These are phyloP conservation scores for Syncephalis fuscata DNA, from an alignment of 371 early-diverging fungal species.

Conservation along the genomic window DNA sequence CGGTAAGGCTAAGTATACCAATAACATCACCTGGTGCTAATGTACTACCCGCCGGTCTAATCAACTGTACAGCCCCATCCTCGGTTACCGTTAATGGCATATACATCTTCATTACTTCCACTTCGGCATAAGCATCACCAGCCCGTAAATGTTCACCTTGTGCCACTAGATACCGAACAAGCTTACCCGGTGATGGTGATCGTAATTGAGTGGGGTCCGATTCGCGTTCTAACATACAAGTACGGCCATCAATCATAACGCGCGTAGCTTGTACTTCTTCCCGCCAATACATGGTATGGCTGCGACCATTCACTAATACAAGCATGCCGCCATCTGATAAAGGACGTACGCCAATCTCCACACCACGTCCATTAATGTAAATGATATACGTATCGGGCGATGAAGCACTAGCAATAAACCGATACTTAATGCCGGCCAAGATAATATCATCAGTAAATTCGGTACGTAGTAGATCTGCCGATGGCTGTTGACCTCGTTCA, in stretches of 20 bases:
- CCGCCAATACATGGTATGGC: slow-evolving; percentile 79
- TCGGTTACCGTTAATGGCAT: slow-evolving; percentile 89
- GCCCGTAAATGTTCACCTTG: slow-evolving; percentile 80
- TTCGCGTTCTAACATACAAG: slow-evolving; percentile 85
- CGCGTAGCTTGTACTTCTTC: slow-evolving; percentile 82
- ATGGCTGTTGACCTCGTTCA: slow-evolving; percentile 85
- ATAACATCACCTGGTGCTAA: slow-evolving; percentile 86
- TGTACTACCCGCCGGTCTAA: slow-evolving; percentile 78
- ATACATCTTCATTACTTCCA: slow-evolving; percentile 99
- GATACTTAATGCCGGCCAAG: slow-evolving; percentile 74
- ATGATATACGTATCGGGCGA: slow-evolving; percentile 69
- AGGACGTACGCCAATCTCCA: slow-evolving; percentile 61
- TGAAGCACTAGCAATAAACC: slow-evolving; percentile 62
- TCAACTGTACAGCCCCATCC: slow-evolving; percentile 77
- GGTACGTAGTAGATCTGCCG: slow-evolving; percentile 54
- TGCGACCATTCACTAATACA: slow-evolving; percentile 72
- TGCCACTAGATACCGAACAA: slow-evolving; percentile 80
- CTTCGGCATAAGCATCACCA: slow-evolving; percentile 91
- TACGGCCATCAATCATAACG: slow-evolving; percentile 82
- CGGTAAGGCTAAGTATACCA: slow-evolving; percentile 80
- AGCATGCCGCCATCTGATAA: slow-evolving; percentile 89
- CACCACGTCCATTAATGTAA: slow-evolving; percentile 65
- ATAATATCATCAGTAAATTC: slow-evolving; percentile 75
- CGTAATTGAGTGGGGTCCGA: slow-evolving; percentile 90
- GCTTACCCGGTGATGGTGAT: slow-evolving; percentile 92